phyloP scores from a whole-genome alignment of 176 grass and related monocot genomes.

The Rhipidocladum racemiflorum region DNA sequence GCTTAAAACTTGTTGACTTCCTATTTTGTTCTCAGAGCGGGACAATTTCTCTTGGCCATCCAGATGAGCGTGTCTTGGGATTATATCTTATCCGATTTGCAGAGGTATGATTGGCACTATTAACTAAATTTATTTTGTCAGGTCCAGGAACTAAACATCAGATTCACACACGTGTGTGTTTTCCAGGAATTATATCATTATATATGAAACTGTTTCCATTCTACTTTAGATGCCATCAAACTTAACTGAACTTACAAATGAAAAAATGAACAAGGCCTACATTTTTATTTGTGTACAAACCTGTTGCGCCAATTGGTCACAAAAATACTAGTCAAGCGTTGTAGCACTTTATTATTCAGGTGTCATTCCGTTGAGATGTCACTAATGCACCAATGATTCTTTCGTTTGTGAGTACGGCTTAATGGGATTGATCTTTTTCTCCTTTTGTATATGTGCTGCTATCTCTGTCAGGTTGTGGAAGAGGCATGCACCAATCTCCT shows the following conservation, averaged over 20 bases:
- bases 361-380: neutral
- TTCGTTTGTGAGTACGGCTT: neutral
- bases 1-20: slow-evolving; percentile 6
- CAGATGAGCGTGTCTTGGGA: slow-evolving; percentile 78
- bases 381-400: neutral
- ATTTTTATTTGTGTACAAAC: neutral
- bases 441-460: neutral
- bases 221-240: neutral
- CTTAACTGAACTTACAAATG: neutral
- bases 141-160: neutral
- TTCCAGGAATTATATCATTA: neutral
- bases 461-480: slow-evolving; percentile 74
- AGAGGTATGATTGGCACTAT: slow-evolving; percentile 48
- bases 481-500: slow-evolving; percentile 83
- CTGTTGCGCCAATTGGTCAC: neutral
- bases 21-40: slow-evolving; percentile 52
- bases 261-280: neutral
- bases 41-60: slow-evolving; percentile 59
- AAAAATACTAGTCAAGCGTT: neutral
- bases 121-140: neutral
- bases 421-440: neutral
- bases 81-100: slow-evolving; percentile 88
- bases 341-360: neutral
- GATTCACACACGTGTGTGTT: too few species aligned
- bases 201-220: neutral